Conservation (phyloP, 176 grass and related monocot species). For the Oryza australiensis region DNA sequence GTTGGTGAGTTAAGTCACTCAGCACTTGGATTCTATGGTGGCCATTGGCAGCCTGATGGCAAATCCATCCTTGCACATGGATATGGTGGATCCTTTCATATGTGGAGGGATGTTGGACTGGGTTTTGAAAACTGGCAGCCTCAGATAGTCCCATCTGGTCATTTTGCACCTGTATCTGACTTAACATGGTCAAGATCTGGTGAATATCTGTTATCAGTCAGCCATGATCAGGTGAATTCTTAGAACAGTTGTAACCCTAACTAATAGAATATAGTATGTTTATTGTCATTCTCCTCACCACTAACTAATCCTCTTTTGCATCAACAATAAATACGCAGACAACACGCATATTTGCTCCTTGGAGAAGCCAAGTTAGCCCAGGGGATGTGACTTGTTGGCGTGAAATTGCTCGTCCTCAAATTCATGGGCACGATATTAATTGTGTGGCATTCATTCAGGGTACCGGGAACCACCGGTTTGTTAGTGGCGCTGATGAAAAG, state of each 20-base stretch:
- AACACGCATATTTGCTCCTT: constrained; percentile 81
- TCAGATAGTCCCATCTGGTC: constrained; percentile 80
- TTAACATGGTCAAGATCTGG: constrained; percentile 71
- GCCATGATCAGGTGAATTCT: constrained; percentile 89
- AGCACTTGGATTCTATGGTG: constrained; percentile 92
- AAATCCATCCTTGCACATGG: constrained; percentile 90
- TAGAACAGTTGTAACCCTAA: constrained; percentile 3
- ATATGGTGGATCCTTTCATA: constrained; percentile 92
- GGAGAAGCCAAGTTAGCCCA: constrained; percentile 60
- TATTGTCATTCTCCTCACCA: constrained; percentile 11
- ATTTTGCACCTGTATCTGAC: constrained; percentile 91
- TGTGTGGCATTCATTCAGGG: constrained; percentile 78
- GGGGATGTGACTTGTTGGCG: constrained; percentile 59
- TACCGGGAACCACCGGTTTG: constrained; percentile 76
- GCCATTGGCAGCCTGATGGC: constrained; percentile 76
- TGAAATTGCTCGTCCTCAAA: constrained; percentile 80
- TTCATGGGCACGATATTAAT: constrained; percentile 97
- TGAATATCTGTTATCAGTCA: constrained; percentile 93
- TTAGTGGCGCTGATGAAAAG: constrained; percentile 98
- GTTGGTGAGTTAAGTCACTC: constrained; percentile 92
- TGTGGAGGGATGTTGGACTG: constrained; percentile 82
- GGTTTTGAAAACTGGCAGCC: constrained; percentile 91
- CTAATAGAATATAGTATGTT: background rate
- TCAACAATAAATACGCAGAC: constrained; percentile 61
- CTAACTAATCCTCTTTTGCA: constrained; percentile 31